Conservation (phyloP, 1,284 basidiomycete species). For the Melampsora medusae region DNA sequence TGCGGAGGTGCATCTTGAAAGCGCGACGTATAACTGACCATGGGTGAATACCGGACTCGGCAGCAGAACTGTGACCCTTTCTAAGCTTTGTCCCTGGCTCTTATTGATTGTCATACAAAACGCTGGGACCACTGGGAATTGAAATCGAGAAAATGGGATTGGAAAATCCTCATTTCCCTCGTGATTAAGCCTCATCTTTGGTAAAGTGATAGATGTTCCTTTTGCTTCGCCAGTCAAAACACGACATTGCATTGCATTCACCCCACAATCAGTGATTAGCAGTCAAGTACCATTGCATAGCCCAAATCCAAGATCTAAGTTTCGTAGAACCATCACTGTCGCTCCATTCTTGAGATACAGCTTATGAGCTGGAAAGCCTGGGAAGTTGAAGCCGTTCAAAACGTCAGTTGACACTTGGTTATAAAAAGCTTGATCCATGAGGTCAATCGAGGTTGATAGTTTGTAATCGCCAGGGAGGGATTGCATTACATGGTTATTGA, state of each 20-base stretch:
- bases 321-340: background rate
- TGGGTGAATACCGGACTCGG: slow-evolving; percentile 6
- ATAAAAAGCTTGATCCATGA: background rate
- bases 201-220: background rate
- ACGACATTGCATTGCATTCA: too few relatives aligned
- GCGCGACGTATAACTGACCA: slow-evolving; percentile 14
- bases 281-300: slow-evolving; percentile 6
- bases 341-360: slow-evolving; percentile 3
- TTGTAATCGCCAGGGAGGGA: too few relatives aligned
- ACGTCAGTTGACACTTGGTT: background rate
- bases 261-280: background rate
- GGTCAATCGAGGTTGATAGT: too few relatives aligned
- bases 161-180: background rate
- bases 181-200: background rate
- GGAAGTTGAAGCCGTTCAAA: background rate
- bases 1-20: background rate
- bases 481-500: background rate
- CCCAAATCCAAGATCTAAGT: background rate
- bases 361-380: too few relatives aligned
- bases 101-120: slow-evolving; percentile 26
- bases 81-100: background rate
- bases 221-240: background rate
- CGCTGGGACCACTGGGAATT: background rate
- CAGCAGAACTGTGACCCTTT: background rate
- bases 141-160: background rate